These are phyloP conservation scores for Suillus hirtellus DNA, from an alignment of 768 basidiomycete species.

Conservation along the genomic window DNA sequence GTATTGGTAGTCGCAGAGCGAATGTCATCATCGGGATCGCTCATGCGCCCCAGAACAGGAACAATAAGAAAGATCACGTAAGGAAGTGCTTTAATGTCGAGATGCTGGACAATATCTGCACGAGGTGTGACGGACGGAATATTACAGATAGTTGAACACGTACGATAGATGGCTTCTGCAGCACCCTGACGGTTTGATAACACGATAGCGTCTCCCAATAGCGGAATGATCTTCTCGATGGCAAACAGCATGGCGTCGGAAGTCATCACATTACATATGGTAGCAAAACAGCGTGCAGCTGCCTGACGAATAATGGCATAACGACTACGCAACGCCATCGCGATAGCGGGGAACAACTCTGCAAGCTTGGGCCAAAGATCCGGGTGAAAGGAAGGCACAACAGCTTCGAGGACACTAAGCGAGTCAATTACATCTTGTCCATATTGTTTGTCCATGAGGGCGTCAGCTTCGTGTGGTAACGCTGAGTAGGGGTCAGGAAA, in stretches of 20 bases:
- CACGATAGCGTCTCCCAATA: slow-evolving; percentile 75
- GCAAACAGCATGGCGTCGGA: slow-evolving; percentile 85
- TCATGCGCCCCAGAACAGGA: slow-evolving; percentile 96
- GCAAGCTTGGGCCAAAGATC: slow-evolving; percentile 68
- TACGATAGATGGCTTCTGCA: slow-evolving; percentile 88
- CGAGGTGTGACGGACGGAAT: slow-evolving; percentile 18
- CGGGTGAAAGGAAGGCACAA: slow-evolving; percentile 73
- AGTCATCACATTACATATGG: slow-evolving; percentile 85
- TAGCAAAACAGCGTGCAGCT: slow-evolving; percentile 84
- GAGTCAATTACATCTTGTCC: slow-evolving; percentile 94
- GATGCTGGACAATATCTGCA: slow-evolving; percentile 84
- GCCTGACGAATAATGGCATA: slow-evolving; percentile 90
- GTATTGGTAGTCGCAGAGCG: slow-evolving; percentile 95
- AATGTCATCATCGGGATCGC: slow-evolving; percentile 88
- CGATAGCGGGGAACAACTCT: slow-evolving; percentile 74
- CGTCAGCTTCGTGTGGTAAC: slow-evolving; percentile 58
- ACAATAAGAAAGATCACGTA: slow-evolving; percentile 98
- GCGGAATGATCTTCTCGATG: slow-evolving; percentile 81
- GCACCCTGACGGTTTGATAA: slow-evolving; percentile 84
- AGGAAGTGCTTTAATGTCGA: slow-evolving; percentile 93
- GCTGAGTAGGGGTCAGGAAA: slow-evolving; percentile 36
- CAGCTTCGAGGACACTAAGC: slow-evolving; percentile 83
- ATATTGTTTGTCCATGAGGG: slow-evolving; percentile 64
- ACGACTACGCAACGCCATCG: slow-evolving; percentile 76
- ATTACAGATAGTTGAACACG: slow-evolving; percentile 34